These are phyloP conservation scores for Paecilomyces niveus DNA, from an alignment of 2,329 filamentous ascomycete species.

Conservation along the genomic window DNA sequence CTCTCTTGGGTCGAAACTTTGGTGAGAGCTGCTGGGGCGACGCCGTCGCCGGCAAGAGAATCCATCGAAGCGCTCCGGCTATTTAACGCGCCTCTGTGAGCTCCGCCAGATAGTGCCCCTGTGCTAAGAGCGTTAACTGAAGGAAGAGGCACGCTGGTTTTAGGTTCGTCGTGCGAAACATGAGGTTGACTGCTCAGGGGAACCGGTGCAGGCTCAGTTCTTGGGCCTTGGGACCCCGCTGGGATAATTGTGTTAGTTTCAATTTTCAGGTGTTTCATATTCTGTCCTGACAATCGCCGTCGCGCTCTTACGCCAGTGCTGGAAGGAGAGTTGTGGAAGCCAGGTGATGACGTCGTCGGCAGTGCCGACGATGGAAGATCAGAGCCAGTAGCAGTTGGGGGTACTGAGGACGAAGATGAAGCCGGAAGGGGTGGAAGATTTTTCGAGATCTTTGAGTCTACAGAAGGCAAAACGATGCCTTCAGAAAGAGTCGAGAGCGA, in stretches of 20 bases:
- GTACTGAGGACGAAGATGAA: constrained; percentile 49
- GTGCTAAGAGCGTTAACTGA: constrained; percentile 10
- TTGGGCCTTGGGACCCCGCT: constrained; percentile 15
- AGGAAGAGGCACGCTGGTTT: constrained; percentile 10
- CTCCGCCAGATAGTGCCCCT: constrained; percentile 6
- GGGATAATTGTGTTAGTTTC: constrained; percentile 54
- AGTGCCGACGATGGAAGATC: constrained; percentile 12
- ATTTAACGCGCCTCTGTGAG: constrained; percentile 14
- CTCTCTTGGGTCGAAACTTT: constrained; percentile 40
- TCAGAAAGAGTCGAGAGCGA: constrained; percentile 68
- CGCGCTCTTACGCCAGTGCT: constrained; percentile 60
- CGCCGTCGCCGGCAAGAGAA: constrained; percentile 31
- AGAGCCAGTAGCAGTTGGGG: constrained; percentile 30
- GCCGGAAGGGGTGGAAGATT: constrained; percentile 32
- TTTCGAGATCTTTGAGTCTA: constrained; percentile 27
- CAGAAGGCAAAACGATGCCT: constrained; percentile 36
- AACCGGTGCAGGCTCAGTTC: constrained; percentile 20
- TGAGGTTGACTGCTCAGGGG: constrained; percentile 15
- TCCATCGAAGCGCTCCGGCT: constrained; percentile 26
- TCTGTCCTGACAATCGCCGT: constrained; percentile 68
- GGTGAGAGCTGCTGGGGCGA: constrained; percentile 34
- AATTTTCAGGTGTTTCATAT: constrained; percentile 78
- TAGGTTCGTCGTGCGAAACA: constrained; percentile 23
- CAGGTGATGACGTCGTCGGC: constrained; percentile 8
- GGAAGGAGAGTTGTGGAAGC: constrained; percentile 14